Evolutionary conservation across 1,284 basidiomycete species (phyloP).

Genomic region (Moesziomyces antarcticus): DNA sequence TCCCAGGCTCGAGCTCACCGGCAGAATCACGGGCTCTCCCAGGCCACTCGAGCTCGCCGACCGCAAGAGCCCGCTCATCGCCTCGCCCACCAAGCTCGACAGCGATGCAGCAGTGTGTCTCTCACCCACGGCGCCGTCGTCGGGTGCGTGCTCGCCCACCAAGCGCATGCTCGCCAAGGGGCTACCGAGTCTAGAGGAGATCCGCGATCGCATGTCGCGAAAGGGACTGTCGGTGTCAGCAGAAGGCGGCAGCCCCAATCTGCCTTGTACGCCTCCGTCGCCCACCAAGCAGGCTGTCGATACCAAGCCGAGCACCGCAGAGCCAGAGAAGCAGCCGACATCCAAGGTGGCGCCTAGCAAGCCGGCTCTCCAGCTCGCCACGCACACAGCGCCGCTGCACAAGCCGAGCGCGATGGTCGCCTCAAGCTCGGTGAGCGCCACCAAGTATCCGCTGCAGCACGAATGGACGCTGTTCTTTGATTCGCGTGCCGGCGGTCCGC

Average conservation of each 20-base stretch:
- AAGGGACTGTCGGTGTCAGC: conserved; percentile 26
- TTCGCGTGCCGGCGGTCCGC: conserved; percentile 53
- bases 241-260: conserved; percentile 4
- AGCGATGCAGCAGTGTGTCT: background rate
- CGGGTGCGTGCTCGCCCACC: conserved; percentile 23
- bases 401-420: conserved; percentile 12
- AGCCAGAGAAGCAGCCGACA: no score
- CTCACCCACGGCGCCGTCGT: conserved; percentile 10
- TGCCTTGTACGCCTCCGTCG: conserved; percentile 5
- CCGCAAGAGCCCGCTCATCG: background rate
- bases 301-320: no score
- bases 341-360: background rate
- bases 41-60: conserved; percentile 9
- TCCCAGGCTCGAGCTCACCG: conserved; percentile 39
- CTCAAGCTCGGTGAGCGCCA: conserved; percentile 15
- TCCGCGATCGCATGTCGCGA: conserved; percentile 55
- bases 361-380: background rate
- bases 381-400: background rate
- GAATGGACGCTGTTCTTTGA: conserved; percentile 90
- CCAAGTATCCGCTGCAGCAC: conserved; percentile 79
- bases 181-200: conserved; percentile 62
- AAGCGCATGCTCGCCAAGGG: conserved; percentile 41
- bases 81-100: conserved; percentile 13
- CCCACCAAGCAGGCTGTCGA: conserved; percentile 8
- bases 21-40: conserved; percentile 33